Base-by-base conservation (phyloP, 139 green algal species). In the Mesotaenium endlicherianum region DNA sequence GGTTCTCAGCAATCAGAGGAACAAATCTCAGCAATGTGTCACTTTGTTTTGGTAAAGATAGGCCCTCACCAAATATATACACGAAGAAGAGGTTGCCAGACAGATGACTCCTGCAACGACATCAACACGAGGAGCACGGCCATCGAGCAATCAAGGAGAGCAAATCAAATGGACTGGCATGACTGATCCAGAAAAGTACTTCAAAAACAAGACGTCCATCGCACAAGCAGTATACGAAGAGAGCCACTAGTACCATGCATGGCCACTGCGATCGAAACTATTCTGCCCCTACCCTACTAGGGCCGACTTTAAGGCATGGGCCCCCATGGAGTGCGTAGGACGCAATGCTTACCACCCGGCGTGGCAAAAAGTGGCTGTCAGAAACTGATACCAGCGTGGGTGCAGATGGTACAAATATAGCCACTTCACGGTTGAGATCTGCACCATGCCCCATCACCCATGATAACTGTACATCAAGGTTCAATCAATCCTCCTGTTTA, bases 381-480 rank as follows among this genome's bases (percentile, higher is more conserved):
- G 40, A 40, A 89, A 92, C 70, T 93, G 90, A 43, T 71, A 93
- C 90, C 88, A 92, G 8, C 87, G 82, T 31, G 90, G 89, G n/a
- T 70, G 74, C 11, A 71, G n/a, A 77, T 95, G 91, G 76, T 93
- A 89, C 43, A 95, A 85, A 79, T 93, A 92, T 31, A 95, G 70
- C 0, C 14, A 11, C n/a, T 75, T 34, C 20, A 90, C 80, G 26
- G 85, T 41, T 0, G 87, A 83, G 36, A 93, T 53, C 42, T 92
- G 88, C 44, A 69, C 6, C 26, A 20, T 26, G 26, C 20, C 53
- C 53, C 53, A 64, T 34, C 20, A 34, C 26, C 26, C 26, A 64
- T 26, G 26, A 20, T 26, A 64, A 34, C 26, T 64, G 26, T 64
- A 64, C 53, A 20, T 26, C 53, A 64, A 34, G 20, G 20, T 64